Base-by-base conservation (phyloP, 1,284 basidiomycete species). In the Cystobasidiaceae sp. region DNA sequence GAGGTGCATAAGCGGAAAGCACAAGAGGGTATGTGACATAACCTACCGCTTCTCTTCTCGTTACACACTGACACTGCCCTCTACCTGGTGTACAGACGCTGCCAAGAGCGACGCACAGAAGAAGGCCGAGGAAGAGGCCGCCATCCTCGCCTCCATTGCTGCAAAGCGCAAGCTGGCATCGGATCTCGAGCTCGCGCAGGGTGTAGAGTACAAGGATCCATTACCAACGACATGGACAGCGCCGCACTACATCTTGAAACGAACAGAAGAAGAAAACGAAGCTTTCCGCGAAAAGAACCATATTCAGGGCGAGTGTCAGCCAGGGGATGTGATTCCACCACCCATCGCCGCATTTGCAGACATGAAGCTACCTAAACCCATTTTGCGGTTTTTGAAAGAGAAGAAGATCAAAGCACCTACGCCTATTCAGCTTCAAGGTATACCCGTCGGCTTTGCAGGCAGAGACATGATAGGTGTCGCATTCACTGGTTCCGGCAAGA, bases 361-460 rank as follows among this genome's bases (percentile, higher is more conserved):
- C 76, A 99, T 99, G 96, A 97, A 97, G 81, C 85, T 99, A 8
- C 96, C 94, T 2, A 81, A 83, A 34, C 83, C 86, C 6, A 84
- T 98, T 25, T 79, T 98, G 33, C 83, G 87, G 62, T 87, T 89
- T 75, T 82, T 99, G 49, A 86, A 85, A 74, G 82, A 84, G 34
- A 91, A 93, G 68, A 87, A 89, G 49, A 98, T 99, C 74, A 81
- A 83, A 27, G 82, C 79, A 33, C 96, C 96, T 0, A 93, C 96
- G 0, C 94, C 94, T 1, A 98, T 98, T 73, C 96, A 99, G 76
- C 82, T 97, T 51, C 96, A 98, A 79, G 96, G 96, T 19, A 86
- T 98, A 49, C 94, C 96, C 0, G 88, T 90, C 37, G 96, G 91
- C 86, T 77, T 80, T 51, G 69, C 75, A 0, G 79, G 78, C 4